These are phyloP conservation scores for Hypoxylon fragiforme DNA, from an alignment of 495 filamentous ascomycete genomes.

Conservation along the genomic window DNA sequence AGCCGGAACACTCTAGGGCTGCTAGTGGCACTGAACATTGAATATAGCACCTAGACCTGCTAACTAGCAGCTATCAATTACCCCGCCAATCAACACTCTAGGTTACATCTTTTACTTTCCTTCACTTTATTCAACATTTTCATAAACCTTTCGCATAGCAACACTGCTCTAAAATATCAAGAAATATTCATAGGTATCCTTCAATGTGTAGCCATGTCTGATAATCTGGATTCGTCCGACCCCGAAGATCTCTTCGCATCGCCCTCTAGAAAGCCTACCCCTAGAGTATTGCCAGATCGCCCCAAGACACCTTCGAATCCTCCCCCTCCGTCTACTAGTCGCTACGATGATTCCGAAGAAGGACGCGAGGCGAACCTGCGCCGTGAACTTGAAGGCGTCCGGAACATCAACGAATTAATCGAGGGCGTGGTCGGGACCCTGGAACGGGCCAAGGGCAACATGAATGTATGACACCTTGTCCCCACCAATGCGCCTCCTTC, in stretches of 20 bases:
- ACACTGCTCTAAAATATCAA: not conserved
- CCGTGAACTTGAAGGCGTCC: slow-evolving; percentile 78
- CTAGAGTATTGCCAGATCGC: slow-evolving; percentile 26
- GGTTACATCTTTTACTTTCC: no score
- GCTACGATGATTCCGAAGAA: slow-evolving; percentile 65
- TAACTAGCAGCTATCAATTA: not conserved
- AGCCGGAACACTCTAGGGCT: no score
- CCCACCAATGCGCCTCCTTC: not conserved
- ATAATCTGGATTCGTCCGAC: slow-evolving; percentile 63
- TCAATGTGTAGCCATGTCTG: slow-evolving; percentile 29
- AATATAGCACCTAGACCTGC: no score
- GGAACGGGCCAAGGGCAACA: slow-evolving; percentile 81
- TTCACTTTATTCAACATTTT: not conserved
- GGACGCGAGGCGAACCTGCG: slow-evolving; percentile 72
- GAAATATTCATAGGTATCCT: not conserved
- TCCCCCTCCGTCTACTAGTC: slow-evolving; percentile 51
- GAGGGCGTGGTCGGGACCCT: slow-evolving; percentile 80
- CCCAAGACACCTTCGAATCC: slow-evolving; percentile 54
- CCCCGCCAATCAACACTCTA: not conserved
- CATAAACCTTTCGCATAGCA: not conserved
- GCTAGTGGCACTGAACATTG: not conserved
- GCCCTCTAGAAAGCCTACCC: slow-evolving; percentile 53
- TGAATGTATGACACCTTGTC: slow-evolving; percentile 66
- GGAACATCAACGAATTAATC: slow-evolving; percentile 83
- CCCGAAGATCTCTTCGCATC: slow-evolving; percentile 75